Percentiles rank a stretch among this genome's conserved stretches.
Evolutionary conservation across 768 basidiomycete species (phyloP).

Genomic region (Pisolithus microcarpus): DNA sequence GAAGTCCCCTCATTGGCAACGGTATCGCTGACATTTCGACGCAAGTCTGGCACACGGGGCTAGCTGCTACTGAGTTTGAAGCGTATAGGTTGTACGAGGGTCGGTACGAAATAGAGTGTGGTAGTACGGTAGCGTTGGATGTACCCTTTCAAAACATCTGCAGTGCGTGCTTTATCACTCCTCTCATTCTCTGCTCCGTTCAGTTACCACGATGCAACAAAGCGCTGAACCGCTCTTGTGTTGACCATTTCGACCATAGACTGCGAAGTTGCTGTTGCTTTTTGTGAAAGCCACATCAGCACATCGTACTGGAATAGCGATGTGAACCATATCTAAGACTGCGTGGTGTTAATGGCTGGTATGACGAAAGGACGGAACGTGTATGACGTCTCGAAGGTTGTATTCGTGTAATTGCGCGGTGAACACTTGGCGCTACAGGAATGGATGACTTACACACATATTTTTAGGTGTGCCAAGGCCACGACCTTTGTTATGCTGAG

Average conservation of each 20-base stretch:
- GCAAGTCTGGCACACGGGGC: constrained; percentile 19
- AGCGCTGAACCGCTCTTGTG: constrained; percentile 49
- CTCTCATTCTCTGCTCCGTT: not conserved
- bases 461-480: constrained; percentile 17
- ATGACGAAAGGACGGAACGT: constrained; percentile 36
- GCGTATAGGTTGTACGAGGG: constrained; percentile 31
- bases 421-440: too few species aligned
- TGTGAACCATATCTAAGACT: constrained; percentile 14
- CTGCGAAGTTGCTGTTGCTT: constrained; percentile 59
- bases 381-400: constrained; percentile 53
- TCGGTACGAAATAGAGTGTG: constrained; percentile 45
- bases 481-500: constrained; percentile 35
- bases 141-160: constrained; percentile 43
- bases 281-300: constrained; percentile 55
- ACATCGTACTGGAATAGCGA: constrained; percentile 32
- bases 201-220: constrained; percentile 65
- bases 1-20: constrained; percentile 71
- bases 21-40: constrained; percentile 52
- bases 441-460: constrained; percentile 1
- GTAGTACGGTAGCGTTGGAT: constrained; percentile 42
- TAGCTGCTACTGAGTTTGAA: not conserved
- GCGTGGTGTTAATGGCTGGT: not conserved
- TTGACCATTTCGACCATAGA: constrained; percentile 59
- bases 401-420: not conserved
- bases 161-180: constrained; percentile 31